Conservation (phyloP, 768 basidiomycete species). For the Panaeolus papilionaceus region DNA sequence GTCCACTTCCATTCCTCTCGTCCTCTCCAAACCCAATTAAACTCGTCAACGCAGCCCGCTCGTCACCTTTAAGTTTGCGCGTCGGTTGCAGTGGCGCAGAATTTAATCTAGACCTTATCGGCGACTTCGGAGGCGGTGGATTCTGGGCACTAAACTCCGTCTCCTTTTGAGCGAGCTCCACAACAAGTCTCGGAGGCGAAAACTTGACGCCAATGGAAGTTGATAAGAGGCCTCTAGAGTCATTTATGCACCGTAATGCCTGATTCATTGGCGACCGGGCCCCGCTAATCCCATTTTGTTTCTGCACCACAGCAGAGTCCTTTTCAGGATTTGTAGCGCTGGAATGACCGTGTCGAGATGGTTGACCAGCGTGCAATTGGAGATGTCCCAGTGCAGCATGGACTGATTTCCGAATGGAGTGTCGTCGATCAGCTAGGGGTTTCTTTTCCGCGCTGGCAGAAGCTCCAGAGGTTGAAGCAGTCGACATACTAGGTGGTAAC, state of each 20-base stretch:
- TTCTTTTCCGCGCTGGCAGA: neutral
- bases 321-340: neutral
- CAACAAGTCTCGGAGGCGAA: constrained; percentile 52
- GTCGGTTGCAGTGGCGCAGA: constrained; percentile 9
- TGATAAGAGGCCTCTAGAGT: constrained; percentile 48
- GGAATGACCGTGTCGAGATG: constrained; percentile 8
- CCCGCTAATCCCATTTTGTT: constrained; percentile 21
- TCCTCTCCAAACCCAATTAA: constrained; percentile 60
- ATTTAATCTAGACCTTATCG: constrained; percentile 23
- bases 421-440: neutral
- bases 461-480: neutral
- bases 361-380: neutral
- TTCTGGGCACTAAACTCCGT: constrained; percentile 1
- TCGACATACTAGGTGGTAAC: constrained; percentile 7
- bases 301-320: constrained; percentile 8
- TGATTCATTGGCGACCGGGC: constrained; percentile 42
- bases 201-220: constrained; percentile 59
- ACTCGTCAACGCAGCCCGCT: constrained; percentile 56
- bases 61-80: constrained; percentile 58
- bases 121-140: neutral
- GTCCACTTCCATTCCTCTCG: neutral
- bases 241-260: constrained; percentile 48
- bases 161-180: constrained; percentile 58
- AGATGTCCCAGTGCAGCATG: constrained; percentile 3
- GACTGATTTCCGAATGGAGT: neutral